phyloP scores from a whole-genome alignment of 176 grass and related monocot species.

The sorghum (Sorghum bicolor) region DNA sequence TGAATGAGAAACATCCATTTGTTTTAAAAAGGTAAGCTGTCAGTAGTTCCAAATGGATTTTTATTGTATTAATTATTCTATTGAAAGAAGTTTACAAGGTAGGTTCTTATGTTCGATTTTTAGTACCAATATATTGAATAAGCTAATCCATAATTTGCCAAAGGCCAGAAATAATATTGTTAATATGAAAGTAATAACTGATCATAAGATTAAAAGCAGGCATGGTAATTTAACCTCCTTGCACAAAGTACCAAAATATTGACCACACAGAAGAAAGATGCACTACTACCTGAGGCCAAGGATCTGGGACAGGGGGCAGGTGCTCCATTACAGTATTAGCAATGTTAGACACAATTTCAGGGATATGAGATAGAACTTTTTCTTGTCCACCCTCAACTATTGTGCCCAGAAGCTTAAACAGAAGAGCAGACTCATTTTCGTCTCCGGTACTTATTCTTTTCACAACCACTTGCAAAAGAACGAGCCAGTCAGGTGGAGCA shows the following conservation, averaged over 20 bases:
- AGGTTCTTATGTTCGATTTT: not conserved
- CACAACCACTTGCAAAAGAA: conserved; percentile 62
- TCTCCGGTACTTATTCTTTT: conserved; percentile 53
- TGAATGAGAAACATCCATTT: not conserved
- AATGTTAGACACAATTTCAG: conserved; percentile 64
- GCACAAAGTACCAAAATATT: conserved; percentile 13
- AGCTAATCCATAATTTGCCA: not conserved
- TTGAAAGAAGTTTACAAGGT: not conserved
- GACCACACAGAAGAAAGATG: conserved; percentile 2
- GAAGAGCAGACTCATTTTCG: conserved; percentile 68
- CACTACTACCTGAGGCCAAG: conserved; percentile 81
- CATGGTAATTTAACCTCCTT: not conserved
- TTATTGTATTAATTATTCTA: not conserved
- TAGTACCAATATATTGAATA: not conserved
- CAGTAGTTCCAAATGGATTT: not conserved
- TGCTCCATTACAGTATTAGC: conserved; percentile 47
- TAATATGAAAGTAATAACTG: not conserved
- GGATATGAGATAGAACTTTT: conserved; percentile 53
- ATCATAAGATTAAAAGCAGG: conserved; percentile 3
- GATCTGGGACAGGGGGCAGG: conserved; percentile 60
- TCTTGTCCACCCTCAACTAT: conserved; percentile 70
- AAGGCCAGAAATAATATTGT: not conserved
- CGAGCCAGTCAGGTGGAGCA: conserved; percentile 59
- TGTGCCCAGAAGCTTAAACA: conserved; percentile 84
- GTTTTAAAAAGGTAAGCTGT: not conserved